Conservation (phyloP, 495 filamentous ascomycete species). For the Penicillium malachiteum region DNA sequence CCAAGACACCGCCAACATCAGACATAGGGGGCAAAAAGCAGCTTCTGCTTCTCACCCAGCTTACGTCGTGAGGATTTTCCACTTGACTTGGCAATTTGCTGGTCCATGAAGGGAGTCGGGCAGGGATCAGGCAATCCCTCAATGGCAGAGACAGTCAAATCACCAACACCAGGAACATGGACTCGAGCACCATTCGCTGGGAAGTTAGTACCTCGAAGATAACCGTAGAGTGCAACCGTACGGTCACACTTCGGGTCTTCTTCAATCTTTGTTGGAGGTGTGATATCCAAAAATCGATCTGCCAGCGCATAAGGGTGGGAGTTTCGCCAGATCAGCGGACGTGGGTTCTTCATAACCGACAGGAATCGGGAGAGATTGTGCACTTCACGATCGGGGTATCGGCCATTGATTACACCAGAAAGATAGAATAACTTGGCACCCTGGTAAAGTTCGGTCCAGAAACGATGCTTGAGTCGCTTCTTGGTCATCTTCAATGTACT, state of each 20-base stretch:
- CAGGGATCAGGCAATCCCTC: constrained; percentile 92
- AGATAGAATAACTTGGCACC: constrained; percentile 97
- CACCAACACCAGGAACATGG: constrained; percentile 93
- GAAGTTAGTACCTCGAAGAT: constrained; percentile 95
- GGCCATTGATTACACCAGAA: constrained; percentile 90
- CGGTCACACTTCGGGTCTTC: constrained; percentile 85
- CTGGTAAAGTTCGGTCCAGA: constrained; percentile 96
- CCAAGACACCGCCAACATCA: constrained; percentile 87
- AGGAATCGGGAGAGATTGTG: constrained; percentile 93
- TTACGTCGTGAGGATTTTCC: constrained; percentile 75
- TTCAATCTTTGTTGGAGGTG: constrained; percentile 86
- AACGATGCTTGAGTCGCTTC: constrained; percentile 90
- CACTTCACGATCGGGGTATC: constrained; percentile 94
- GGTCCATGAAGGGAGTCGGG: constrained; percentile 87
- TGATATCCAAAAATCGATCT: constrained; percentile 92
- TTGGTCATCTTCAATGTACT: constrained; percentile 85
- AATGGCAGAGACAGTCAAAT: constrained; percentile 78
- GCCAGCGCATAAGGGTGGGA: constrained; percentile 90
- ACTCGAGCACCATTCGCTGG: constrained; percentile 80
- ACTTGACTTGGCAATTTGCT: constrained; percentile 73
- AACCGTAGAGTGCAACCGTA: constrained; percentile 87
- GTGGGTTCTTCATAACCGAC: constrained; percentile 97
- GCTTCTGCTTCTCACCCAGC: constrained; percentile 92
- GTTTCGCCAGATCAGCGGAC: constrained; percentile 94
- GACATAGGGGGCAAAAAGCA: constrained; percentile 97